Evolutionary conservation across 148 eudicot genomes (phyloP).

Genomic region (Gaultheria prostrata): DNA sequence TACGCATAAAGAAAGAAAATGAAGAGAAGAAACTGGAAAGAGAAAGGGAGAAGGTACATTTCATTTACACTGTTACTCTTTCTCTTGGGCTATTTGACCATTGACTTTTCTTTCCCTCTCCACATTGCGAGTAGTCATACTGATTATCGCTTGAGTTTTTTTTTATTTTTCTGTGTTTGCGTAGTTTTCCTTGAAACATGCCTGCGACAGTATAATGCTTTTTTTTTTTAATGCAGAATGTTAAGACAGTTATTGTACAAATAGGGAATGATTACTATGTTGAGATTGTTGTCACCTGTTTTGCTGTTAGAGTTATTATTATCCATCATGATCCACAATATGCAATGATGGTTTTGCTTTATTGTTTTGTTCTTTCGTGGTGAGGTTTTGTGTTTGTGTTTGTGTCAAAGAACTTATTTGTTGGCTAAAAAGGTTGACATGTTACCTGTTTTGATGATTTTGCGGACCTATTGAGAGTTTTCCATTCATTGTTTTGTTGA

Average conservation of each 20-base stretch:
- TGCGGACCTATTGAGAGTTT: neutral
- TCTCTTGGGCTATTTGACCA: neutral
- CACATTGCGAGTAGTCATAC: neutral
- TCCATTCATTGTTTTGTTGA: neutral
- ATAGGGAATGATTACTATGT: neutral
- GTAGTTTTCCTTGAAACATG: neutral
- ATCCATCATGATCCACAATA: neutral
- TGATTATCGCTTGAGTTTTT: neutral
- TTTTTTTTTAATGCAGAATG: neutral
- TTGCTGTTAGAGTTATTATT: neutral
- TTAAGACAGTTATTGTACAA: neutral
- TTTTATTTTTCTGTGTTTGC: neutral
- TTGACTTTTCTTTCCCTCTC: neutral
- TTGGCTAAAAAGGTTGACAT: conserved; percentile 7
- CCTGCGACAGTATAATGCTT: neutral
- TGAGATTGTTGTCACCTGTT: neutral
- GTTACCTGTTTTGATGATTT: neutral
- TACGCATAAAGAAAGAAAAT: conserved; percentile 41
- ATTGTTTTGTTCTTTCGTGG: neutral
- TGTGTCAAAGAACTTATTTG: neutral
- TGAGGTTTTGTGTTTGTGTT: neutral
- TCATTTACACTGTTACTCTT: neutral
- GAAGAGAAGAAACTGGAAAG: conserved; percentile 52
- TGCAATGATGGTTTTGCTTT: neutral
- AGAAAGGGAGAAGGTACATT: conserved; percentile 65